Evolutionary conservation across 257 asterid species (phyloP), one percentile per base, ranked within the genome.

Genomic region (Fraxinus quadrangulata): DNA sequence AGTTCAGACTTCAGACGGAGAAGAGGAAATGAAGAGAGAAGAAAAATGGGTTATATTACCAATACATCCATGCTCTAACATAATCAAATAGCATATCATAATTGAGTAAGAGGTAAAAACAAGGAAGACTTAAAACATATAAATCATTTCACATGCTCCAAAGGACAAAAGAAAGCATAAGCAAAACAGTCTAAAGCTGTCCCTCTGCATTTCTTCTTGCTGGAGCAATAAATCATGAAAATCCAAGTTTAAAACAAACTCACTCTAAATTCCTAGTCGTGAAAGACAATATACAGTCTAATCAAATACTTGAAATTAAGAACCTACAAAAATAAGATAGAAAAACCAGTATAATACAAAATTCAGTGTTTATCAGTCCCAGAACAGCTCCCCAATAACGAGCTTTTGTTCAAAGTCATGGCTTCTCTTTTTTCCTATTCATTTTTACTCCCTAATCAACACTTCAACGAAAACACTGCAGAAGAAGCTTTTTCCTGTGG

Each of bases 1-100:
- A 23, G 69, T 63, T 24, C 34, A 63, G 34, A 26, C 34, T n/a
- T n/a, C n/a, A n/a, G n/a, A n/a, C n/a, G 69, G 34, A 19, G 69
- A 11, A 63, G n/a, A 63, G 6, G 69, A 63, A 63, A 24, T 23
- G 69, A 63, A 23, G 33, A 23, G 19, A 54, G 3, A 5, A 54
- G 31, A 24, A 12, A 23, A 24, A 63, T 0, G 11, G 14, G 13
- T 7, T 56, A 56, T 56, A 67, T 23, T 30, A 51, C 17, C 30
- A 51, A 69, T 77, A 70, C 63, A 75, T 74, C 37, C 45, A 24
- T 56, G 67, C 14, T 68, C 54, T 13, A 70, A 40, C 21, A 78
- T 76, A 74, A 79, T 10, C 65, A 36, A 31, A 72, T 12, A 61
- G 36, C 69, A 63, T 63, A 63, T 49, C 21, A 36, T 66, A 75